A percentile compares a stretch with the other conserved stretches of the same genome.
These are phyloP conservation scores for Serendipita sp. DNA, from an alignment of 768 basidiomycete species.

Conservation along the genomic window DNA sequence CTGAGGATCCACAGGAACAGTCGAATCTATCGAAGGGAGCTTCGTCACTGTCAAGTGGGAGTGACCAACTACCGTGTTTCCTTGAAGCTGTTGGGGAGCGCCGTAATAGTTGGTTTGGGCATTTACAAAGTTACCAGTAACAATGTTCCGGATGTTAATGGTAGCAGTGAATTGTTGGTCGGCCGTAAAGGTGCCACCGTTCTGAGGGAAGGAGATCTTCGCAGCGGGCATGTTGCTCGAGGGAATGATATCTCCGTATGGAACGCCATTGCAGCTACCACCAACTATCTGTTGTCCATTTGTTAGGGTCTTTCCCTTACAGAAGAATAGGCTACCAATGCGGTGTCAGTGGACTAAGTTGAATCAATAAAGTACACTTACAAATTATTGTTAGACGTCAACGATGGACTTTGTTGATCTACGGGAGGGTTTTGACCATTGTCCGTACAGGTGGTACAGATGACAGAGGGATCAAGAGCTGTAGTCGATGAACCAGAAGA, in stretches of 20 bases:
- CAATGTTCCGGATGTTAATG: conserved; percentile 30
- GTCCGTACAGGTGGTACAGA: background rate
- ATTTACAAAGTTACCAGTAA: conserved; percentile 43
- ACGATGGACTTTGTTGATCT: background rate
- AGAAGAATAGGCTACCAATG: conserved; percentile 30
- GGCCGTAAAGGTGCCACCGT: conserved; percentile 22
- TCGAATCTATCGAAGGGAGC: conserved; percentile 27
- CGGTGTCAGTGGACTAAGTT: background rate
- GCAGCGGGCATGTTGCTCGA: conserved; percentile 30
- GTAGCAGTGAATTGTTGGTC: conserved; percentile 34
- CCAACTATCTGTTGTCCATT: conserved; percentile 35
- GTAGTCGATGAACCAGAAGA: background rate
- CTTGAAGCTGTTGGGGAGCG: conserved; percentile 35
- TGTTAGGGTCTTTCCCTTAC: conserved; percentile 24
- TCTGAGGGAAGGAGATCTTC: conserved; percentile 33
- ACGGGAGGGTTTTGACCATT: conserved; percentile 2
- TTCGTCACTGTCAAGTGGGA: conserved; percentile 39
- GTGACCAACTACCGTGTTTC: conserved; percentile 30
- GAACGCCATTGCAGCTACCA: conserved; percentile 43
- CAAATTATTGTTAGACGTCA: background rate
- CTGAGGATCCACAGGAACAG: conserved; percentile 30
- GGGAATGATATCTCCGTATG: conserved; percentile 39
- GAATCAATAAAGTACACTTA: background rate
- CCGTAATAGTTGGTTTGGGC: conserved; percentile 36
- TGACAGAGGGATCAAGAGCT: background rate